These are phyloP conservation scores for Tothia fuscella DNA, from an alignment of 2,329 filamentous ascomycete species.

Conservation along the genomic window DNA sequence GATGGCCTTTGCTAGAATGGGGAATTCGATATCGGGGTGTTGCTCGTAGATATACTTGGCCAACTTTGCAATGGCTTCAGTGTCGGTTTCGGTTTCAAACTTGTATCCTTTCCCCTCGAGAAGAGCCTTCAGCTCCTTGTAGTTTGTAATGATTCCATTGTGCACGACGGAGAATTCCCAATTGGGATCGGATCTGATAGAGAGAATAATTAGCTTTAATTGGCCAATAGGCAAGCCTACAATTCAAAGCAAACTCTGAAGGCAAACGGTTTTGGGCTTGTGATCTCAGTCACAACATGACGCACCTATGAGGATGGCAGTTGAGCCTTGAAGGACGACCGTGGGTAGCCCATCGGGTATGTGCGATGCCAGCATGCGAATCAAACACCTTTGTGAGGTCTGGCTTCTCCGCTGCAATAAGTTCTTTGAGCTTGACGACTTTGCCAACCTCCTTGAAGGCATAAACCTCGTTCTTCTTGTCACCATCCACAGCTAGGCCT, in stretches of 20 bases:
- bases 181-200: constrained; percentile 67
- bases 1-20: constrained; percentile 89
- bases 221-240: background rate
- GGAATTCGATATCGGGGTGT: constrained; percentile 90
- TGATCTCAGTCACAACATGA: constrained; percentile 10
- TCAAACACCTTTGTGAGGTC: constrained; percentile 91
- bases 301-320: constrained; percentile 96
- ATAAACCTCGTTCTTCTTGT: constrained; percentile 97
- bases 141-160: constrained; percentile 99
- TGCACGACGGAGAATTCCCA: constrained; percentile 98
- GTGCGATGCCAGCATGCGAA: constrained; percentile 95
- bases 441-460: constrained; percentile 99
- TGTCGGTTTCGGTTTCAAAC: constrained; percentile 99
- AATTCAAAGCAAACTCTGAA: background rate
- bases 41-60: constrained; percentile 96
- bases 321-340: constrained; percentile 85
- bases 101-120: constrained; percentile 90
- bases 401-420: constrained; percentile 73
- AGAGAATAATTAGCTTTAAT: background rate
- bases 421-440: constrained; percentile 88
- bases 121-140: constrained; percentile 96
- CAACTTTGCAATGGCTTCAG: constrained; percentile 97
- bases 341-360: constrained; percentile 98
- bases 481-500: constrained; percentile 86
- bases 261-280: no score